Base-by-base conservation (phyloP, 805 yeast genomes). In the Saturnispora diversa region DNA sequence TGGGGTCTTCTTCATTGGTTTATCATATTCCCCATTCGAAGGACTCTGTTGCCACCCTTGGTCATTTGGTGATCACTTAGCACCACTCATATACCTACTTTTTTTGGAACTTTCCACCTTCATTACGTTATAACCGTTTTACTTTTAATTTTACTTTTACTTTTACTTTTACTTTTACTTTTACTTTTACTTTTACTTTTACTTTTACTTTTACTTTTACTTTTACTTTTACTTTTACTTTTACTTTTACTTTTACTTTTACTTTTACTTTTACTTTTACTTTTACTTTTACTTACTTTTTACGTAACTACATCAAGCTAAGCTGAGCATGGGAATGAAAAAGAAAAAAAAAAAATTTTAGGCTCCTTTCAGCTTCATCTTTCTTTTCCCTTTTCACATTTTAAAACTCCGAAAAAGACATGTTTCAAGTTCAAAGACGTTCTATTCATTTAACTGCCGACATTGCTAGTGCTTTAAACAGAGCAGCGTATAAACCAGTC, bases 401-500 rank as follows among this genome's bases (percentile, higher is more conserved):
- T 7, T 26, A 26, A 26, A 26, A 26, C 29, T 26, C 29, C 35
- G 13, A 31, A 12, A 31, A 11, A 10, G 19, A 17, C 7, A 34
- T 34, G 37, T 25, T 34, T 17, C 37, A 23, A 24, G 22, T n/a
- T 21, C 42, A 39, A 31, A 39, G 23, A 23, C 25, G 42, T 7
- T 31, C 24, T 16, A 39, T 47, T 24, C 46, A 44, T 36, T 42
- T 42, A 13, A 31, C 44, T 23, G 23, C 43, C 3, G 50, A 47
- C 12, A 41, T 47, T 31, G 39, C 46, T 1, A 15, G 12, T 6
- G 35, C 24, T 22, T 25, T 47, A 16, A 16, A 35, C 3, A 19
- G n/a, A 2, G 22, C 35, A 7, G 9, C 34, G 13, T 35, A 37
- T 24, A 43, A 44, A 32, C 90, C 87, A 0, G 96, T 87, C 0